Evolutionary conservation across 208 protist genomes (phyloP), one percentile per base, ranked within the genome.

Genomic region (Leishmania guyanensis): DNA sequence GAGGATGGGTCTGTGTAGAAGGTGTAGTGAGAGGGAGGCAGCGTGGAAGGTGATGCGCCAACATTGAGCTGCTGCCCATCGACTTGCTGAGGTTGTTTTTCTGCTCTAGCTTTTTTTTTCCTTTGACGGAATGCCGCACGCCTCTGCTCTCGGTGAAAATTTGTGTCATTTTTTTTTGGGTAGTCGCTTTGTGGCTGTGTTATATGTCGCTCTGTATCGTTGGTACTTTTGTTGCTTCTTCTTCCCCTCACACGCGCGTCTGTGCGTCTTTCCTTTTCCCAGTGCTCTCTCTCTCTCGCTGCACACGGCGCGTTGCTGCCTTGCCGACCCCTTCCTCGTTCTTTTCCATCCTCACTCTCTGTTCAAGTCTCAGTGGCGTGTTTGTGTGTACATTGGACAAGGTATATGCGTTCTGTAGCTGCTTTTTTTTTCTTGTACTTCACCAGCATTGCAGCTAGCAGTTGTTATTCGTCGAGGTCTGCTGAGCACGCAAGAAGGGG

Each of bases 191-290:
- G 22, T 22, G 70, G 20, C 68, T 72, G 48, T 72, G 10, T 72
- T 50, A n/a, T 17, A 3, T 70, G 9, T 70, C 43, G 0, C 17
- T 46, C 65, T 70, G 33, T 48, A 17, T 70, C 39, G 29, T 14
- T 84, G 56, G 56, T 70, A 50, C 43, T 14, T 79, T 71, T 73
- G 22, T 80, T 77, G 51, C 71, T 33, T 62, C 26, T 2, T 60
- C 26, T n/a, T 62, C 50, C 33, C 12, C 48, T 51, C 48, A 74
- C 46, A 26, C 39, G 9, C 5, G 70, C 3, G 70, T 43, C 20
- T 70, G 65, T 39, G 62, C 17, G 66, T 26, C 36, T 51, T 39
- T 5, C 20, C 46, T 39, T 29, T n/a, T 22, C 70, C 16, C 50
- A 33, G 48, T 26, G n/a, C 70, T 51, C 68, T 51, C 12, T 72